Evolutionary conservation across 306 rosid genomes (phyloP), one percentile per base, ranked within the genome.

Genomic region (Spatholobus suberectus): DNA sequence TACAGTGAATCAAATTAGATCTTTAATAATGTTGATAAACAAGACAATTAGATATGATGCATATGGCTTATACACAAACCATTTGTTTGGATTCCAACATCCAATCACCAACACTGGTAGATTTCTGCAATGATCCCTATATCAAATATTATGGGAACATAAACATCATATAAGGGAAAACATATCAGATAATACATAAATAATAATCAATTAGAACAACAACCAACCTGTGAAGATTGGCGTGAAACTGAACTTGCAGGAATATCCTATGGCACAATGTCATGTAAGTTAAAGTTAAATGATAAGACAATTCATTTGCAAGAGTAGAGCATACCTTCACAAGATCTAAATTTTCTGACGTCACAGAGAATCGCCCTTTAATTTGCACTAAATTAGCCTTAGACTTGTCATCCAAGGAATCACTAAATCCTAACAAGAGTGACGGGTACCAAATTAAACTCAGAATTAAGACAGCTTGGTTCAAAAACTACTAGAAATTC

Each of bases 31-130:
- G n/a, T n/a, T n/a, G 47, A 65, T 51, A 38, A 65, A 51, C 54
- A 35, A 26, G 37, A 52, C 18, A 51, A 46, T 29, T 15, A 43
- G 43, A 18, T 34, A 20, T 43, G 49, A 35, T 14, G 54, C 4
- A 72, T 71, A 32, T 21, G 46, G 26, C 3, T 21, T 17, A 46
- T 70, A 37, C 52, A 81, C 94, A 17, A 87, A 94, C 97, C 97
- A 74, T 76, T 83, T 86, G 93, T 81, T 86, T 92, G 80, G 89
- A 81, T 13, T 94, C 98, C 83, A 81, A 81, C 79, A 80, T 91
- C 97, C 97, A 89, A 78, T 94, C 97, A 84, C 93, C 90, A 63
- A 94, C 93, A 77, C 98, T 94, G 70, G 94, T 94, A 65, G 97
- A 92, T 89, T 90, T 94, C 85, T 90, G 81, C 47, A 94, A 82